Evolutionary conservation across 495 filamentous ascomycete genomes (phyloP).

Genomic region (Hypoxylon rickii): DNA sequence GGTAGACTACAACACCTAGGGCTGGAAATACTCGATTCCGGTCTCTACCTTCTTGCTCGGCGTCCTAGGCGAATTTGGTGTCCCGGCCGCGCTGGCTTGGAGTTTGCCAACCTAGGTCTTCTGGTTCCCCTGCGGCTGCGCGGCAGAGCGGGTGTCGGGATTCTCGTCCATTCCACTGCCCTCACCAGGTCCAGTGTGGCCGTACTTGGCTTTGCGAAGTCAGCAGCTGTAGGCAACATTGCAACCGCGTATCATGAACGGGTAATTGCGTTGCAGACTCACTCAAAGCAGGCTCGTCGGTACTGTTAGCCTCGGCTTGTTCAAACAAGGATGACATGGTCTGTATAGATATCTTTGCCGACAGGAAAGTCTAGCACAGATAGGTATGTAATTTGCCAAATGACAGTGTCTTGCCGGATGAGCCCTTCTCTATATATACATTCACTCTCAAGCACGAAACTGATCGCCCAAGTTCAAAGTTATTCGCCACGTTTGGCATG

Average conservation of each 20-base stretch:
- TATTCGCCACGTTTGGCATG: background rate
- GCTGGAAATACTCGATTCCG: slow-evolving; percentile 11
- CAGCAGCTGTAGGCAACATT: too few species aligned
- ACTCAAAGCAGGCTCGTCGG: slow-evolving; percentile 6
- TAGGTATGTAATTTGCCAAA: too few species aligned
- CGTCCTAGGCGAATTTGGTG: background rate
- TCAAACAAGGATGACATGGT: slow-evolving; percentile 16
- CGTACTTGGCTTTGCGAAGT: slow-evolving; percentile 12
- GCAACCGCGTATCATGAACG: background rate
- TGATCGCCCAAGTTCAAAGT: too few species aligned
- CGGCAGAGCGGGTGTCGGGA: background rate
- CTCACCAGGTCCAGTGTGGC: background rate
- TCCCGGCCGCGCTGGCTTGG: background rate
- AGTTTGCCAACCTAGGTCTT: background rate
- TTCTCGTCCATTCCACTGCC: slow-evolving; percentile 13
- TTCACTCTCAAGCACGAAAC: too few species aligned
- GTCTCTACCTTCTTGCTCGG: slow-evolving; percentile 2
- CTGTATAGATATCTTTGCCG: background rate
- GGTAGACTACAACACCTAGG: background rate
- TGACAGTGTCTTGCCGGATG: too few species aligned
- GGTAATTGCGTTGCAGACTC: background rate
- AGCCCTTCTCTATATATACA: too few species aligned
- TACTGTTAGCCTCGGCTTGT: slow-evolving; percentile 4
- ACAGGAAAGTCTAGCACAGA: too few species aligned
- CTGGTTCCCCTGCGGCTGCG: background rate